These are phyloP conservation scores for Pythium phragmiticola DNA, from an alignment of 352 stramenopile genomes.

Conservation along the genomic window DNA sequence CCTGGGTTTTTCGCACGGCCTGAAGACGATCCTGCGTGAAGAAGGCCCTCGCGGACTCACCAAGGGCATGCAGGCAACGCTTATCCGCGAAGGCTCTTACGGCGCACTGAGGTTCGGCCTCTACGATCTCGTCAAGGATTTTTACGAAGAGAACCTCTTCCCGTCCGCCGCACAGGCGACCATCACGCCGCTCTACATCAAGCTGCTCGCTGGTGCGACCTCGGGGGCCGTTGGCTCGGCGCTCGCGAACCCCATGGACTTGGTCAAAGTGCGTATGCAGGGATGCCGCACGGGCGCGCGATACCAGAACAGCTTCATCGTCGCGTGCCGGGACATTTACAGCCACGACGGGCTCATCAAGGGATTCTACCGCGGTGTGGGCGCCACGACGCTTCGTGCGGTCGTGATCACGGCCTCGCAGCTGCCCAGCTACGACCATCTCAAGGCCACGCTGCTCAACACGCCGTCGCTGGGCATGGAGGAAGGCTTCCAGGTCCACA, in stretches of 20 bases:
- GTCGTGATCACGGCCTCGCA: slow-evolving; percentile 75
- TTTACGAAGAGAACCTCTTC: slow-evolving; percentile 57
- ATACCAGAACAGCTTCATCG: slow-evolving; percentile 61
- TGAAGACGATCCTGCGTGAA: slow-evolving; percentile 53
- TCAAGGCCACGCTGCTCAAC: slow-evolving; percentile 68
- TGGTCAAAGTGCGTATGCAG: slow-evolving; percentile 82
- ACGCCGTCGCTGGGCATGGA: slow-evolving; percentile 35
- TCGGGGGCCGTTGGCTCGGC: slow-evolving; percentile 61
- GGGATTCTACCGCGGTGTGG: slow-evolving; percentile 70
- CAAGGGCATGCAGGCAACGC: slow-evolving; percentile 61
- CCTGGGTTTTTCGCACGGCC: slow-evolving; percentile 50
- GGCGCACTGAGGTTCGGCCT: slow-evolving; percentile 75
- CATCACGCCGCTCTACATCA: slow-evolving; percentile 62
- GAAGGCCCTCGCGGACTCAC: slow-evolving; percentile 57
- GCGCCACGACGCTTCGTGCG: slow-evolving; percentile 63
- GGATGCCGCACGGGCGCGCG: slow-evolving; percentile 53
- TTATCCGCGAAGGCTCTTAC: slow-evolving; percentile 75
- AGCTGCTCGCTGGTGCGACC: slow-evolving; percentile 60
- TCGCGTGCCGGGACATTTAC: slow-evolving; percentile 67
- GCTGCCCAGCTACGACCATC: slow-evolving; percentile 78
- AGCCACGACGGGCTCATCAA: slow-evolving; percentile 54
- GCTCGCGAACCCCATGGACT: slow-evolving; percentile 76
- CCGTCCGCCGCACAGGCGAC: slow-evolving; percentile 32
- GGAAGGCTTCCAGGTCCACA: slow-evolving; percentile 63
- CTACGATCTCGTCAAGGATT: slow-evolving; percentile 77